Evolutionary conservation across 495 filamentous ascomycete genomes (phyloP).

Genomic region (Xylaria cubensis): DNA sequence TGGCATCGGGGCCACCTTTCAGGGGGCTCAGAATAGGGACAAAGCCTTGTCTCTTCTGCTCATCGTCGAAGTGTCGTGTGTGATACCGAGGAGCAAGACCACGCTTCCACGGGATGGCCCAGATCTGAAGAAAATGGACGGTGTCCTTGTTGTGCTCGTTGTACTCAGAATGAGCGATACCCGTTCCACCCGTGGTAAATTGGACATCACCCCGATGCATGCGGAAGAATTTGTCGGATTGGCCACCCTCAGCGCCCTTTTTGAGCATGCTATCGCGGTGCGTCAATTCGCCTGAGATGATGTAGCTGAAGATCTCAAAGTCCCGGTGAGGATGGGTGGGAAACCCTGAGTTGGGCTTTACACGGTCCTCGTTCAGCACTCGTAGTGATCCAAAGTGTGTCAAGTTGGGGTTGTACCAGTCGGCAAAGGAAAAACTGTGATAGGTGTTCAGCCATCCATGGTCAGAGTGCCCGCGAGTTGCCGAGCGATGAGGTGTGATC

Average conservation of each 20-base stretch:
- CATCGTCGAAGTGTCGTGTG: constrained; percentile 70
- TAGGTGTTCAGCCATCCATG: constrained; percentile 86
- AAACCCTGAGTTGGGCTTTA: constrained; percentile 71
- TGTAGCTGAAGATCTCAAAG: constrained; percentile 85
- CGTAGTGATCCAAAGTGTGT: constrained; percentile 72
- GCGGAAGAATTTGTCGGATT: constrained; percentile 67
- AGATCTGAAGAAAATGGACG: constrained; percentile 84
- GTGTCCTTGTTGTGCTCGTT: constrained; percentile 69
- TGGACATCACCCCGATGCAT: constrained; percentile 82
- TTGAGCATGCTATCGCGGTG: constrained; percentile 78
- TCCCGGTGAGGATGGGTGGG: constrained; percentile 81
- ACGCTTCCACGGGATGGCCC: constrained; percentile 73
- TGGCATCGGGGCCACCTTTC: constrained; percentile 66
- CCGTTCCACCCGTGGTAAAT: constrained; percentile 79
- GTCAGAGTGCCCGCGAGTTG: constrained; percentile 71
- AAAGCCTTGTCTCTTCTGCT: constrained; percentile 69
- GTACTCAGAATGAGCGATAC: constrained; percentile 78
- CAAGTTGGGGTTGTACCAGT: constrained; percentile 71
- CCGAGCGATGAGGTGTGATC: constrained; percentile 66
- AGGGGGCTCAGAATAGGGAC: constrained; percentile 73
- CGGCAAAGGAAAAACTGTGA: constrained; percentile 82
- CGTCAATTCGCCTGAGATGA: constrained; percentile 78
- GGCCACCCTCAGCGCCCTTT: constrained; percentile 58
- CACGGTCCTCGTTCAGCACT: constrained; percentile 84
- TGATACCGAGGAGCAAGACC: constrained; percentile 75